A percentile compares a stretch with the other conserved stretches of the same genome.
These are phyloP conservation scores for Cenococcum geophilum DNA, from an alignment of 495 filamentous ascomycete genomes.

Conservation along the genomic window DNA sequence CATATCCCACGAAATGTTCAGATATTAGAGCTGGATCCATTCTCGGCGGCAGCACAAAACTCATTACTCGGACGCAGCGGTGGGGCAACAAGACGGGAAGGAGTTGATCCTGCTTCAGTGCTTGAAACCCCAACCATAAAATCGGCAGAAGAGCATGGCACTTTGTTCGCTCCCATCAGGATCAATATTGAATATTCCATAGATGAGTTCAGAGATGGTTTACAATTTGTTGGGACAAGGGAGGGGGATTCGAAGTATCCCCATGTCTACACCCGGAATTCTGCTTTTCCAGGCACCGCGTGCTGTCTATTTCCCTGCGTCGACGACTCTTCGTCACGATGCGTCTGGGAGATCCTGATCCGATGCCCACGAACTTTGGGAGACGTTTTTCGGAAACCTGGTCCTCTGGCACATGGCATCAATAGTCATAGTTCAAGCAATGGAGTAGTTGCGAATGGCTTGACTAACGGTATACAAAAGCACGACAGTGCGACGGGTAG, in stretches of 20 bases:
- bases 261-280: conserved; percentile 83
- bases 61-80: conserved; percentile 7
- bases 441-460: conserved; percentile 8
- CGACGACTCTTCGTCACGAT: conserved; percentile 71
- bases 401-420: conserved; percentile 1
- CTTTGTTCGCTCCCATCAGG: conserved; percentile 49
- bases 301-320: conserved; percentile 87
- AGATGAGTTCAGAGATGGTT: conserved; percentile 68
- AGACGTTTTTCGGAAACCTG: conserved; percentile 56
- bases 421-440: not conserved
- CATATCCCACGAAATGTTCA: conserved; percentile 39
- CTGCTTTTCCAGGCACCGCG: conserved; percentile 65
- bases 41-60: conserved; percentile 20
- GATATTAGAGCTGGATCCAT: conserved; percentile 6
- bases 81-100: not conserved
- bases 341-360: conserved; percentile 81
- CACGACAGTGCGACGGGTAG: conserved; percentile 24
- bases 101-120: not conserved
- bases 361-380: conserved; percentile 78
- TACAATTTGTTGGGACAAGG: conserved; percentile 83
- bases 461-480: conserved; percentile 13
- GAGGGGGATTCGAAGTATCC: conserved; percentile 75
- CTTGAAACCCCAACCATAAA: conserved; percentile 28
- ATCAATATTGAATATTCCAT: conserved; percentile 68
- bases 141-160: conserved; percentile 34